Percentiles rank a stretch among this genome's conserved stretches.
Evolutionary conservation across 108 stramenopile species (phyloP).

Genomic region (Fragilariopsis cylindrus): DNA sequence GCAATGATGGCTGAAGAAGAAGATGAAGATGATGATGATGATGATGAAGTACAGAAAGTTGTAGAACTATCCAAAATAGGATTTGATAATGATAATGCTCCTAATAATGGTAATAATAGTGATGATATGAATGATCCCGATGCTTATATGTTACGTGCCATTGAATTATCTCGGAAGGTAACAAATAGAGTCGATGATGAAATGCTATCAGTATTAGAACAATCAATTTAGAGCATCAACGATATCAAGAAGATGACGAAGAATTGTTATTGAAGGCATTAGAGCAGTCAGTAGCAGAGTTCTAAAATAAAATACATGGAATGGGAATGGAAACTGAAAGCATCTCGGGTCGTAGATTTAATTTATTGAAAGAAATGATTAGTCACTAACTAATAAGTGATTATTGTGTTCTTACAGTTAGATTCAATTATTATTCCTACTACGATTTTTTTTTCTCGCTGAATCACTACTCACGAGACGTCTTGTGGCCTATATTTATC

Average conservation of each 20-base stretch:
- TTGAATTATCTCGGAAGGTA: not conserved
- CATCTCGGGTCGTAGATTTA: too few relatives aligned
- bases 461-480: too few relatives aligned
- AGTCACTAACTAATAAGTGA: not conserved
- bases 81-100: not conserved
- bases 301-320: not conserved
- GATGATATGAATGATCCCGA: not conserved
- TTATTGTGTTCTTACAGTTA: not conserved
- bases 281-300: slow-evolving; percentile 15
- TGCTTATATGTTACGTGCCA: not conserved
- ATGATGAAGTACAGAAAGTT: slow-evolving; percentile 20
- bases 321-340: not conserved
- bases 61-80: slow-evolving; percentile 22
- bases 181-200: not conserved
- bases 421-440: slow-evolving; percentile 1
- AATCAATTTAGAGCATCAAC: not conserved
- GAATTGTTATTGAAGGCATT: slow-evolving; percentile 13
- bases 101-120: not conserved
- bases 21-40: not conserved
- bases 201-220: not conserved
- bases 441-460: too few relatives aligned
- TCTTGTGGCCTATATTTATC: too few relatives aligned
- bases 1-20: slow-evolving; percentile 3
- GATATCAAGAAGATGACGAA: slow-evolving; percentile 19
- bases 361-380: not conserved